Base-by-base conservation (phyloP, 768 basidiomycete species). In the Russula emetica region DNA sequence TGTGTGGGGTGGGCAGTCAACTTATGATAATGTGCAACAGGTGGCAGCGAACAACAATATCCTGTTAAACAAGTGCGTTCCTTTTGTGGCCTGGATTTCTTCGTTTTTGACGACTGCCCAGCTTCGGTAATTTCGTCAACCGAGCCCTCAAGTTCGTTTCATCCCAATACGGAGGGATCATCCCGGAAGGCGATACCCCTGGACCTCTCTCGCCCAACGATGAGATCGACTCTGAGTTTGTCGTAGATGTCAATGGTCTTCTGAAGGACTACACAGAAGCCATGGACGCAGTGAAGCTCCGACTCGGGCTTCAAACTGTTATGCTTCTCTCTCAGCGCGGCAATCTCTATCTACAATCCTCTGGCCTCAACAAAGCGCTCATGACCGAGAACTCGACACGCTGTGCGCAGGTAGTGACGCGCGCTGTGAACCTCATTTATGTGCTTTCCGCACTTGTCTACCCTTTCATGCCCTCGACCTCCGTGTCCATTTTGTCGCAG, bases 111-210 rank as follows among this genome's bases (percentile, higher is more conserved):
- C 32, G 18, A 5, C 14, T 8, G 22, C 9, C 38, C 59, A 93
- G 92, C 77, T 90, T 99, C 70, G 97, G 97, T 50, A 99, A 99
- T 78, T 98, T 97, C 70, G 90, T 98, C 67, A 99, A 99, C 75
- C 89, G 97, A 30, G 81, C 85, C 20, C 79, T 98, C 72, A 98
- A 98, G 75, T 99, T 99, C 72, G 83, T 94, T 34, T 83, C 88
- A 7, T 88, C 91, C 6, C 92, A 93, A 72, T 96, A 88, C 72
- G 82, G 85, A 58, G 76, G 90, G 55, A 76, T 88, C 49, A 80
- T 98, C 42, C 94, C 96, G 0, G 92, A 95, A 56, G 82, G 89
- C 44, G 89, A 92, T 66, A 76, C 77, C 22, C 81, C 83, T 9
- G 91, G 91, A 7, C 84, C 87, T 20, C 77, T 91, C 53, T 85